Conservation (phyloP, 2,329 filamentous ascomycete species). For the Helotiales sp. region DNA sequence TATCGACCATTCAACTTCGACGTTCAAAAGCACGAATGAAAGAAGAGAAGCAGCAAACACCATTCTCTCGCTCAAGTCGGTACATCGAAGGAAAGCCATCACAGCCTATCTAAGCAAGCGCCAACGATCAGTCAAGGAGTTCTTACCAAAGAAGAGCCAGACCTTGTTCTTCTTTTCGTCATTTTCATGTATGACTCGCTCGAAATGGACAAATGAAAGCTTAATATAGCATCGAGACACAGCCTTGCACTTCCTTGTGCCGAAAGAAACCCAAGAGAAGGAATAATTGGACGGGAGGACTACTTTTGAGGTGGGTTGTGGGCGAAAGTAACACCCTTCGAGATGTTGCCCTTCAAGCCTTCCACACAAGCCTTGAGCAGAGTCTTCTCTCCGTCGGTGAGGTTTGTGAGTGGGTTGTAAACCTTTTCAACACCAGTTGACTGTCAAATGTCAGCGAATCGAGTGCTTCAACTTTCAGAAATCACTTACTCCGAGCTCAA, state of each 20-base stretch:
- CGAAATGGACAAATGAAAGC: constrained; percentile 8
- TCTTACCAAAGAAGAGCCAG: constrained; percentile 24
- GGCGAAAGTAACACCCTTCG: constrained; percentile 89
- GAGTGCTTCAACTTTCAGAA: background rate
- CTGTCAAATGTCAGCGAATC: constrained; percentile 48
- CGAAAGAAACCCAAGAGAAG: constrained; percentile 11
- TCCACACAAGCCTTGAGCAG: constrained; percentile 74
- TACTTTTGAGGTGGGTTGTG: constrained; percentile 88
- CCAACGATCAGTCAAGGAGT: constrained; percentile 34
- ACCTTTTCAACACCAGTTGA: constrained; percentile 83
- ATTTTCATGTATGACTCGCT: too few relatives aligned
- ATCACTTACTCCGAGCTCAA: constrained; percentile 88
- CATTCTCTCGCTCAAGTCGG: constrained; percentile 8
- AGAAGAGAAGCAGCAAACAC: constrained; percentile 21
- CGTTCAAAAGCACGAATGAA: constrained; percentile 23
- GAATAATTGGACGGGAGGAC: constrained; percentile 43
- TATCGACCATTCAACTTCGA: constrained; percentile 7
- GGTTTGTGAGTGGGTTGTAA: constrained; percentile 72
- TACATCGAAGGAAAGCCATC: constrained; percentile 26
- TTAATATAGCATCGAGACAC: constrained; percentile 7
- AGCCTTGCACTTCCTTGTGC: constrained; percentile 16
- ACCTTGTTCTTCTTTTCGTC: constrained; percentile 6
- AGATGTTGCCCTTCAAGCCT: constrained; percentile 88
- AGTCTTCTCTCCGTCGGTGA: constrained; percentile 86
- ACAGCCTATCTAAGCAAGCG: constrained; percentile 44